A percentile compares a stretch with the other conserved stretches of the same genome.
phyloP scores from a whole-genome alignment of 1,284 basidiomycete species.

The Cutaneotrichosporon curvatum region DNA sequence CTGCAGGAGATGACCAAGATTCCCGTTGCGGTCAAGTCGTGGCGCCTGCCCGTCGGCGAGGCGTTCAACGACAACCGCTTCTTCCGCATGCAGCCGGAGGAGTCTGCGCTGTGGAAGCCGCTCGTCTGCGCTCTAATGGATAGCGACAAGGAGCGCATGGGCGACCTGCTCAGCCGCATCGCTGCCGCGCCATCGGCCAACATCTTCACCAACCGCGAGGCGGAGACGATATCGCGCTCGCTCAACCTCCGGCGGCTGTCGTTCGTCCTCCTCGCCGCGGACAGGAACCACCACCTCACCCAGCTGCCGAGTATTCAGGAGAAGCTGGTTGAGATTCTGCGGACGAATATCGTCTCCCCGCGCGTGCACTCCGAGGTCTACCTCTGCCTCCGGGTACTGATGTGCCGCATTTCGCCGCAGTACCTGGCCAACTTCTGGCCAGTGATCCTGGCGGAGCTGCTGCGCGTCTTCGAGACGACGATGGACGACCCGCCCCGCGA shows the following conservation, averaged over 20 bases:
- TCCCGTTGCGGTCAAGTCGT: slow-evolving; percentile 71
- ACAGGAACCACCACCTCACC: slow-evolving; percentile 81
- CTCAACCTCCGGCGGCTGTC: slow-evolving; percentile 81
- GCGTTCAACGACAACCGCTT: slow-evolving; percentile 77
- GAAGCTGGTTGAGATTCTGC: slow-evolving; percentile 87
- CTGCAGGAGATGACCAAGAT: slow-evolving; percentile 71
- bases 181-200: slow-evolving; percentile 83
- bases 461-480: slow-evolving; percentile 54
- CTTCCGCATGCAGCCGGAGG: slow-evolving; percentile 58
- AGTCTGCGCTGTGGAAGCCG: slow-evolving; percentile 61
- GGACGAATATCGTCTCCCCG: slow-evolving; percentile 66
- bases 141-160: slow-evolving; percentile 76
- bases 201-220: slow-evolving; percentile 92
- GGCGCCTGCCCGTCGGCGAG: slow-evolving; percentile 74
- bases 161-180: slow-evolving; percentile 74
- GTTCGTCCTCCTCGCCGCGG: slow-evolving; percentile 73
- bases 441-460: slow-evolving; percentile 80
- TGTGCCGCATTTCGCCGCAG: slow-evolving; percentile 85
- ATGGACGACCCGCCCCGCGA: slow-evolving; percentile 53
- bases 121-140: slow-evolving; percentile 75
- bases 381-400: slow-evolving; percentile 80
- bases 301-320: slow-evolving; percentile 92
- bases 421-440: slow-evolving; percentile 97
- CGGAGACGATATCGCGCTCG: slow-evolving; percentile 83
- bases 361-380: slow-evolving; percentile 88